Conservation (phyloP, 2,329 filamentous ascomycete species). For the Pseudopyricularia javanii region DNA sequence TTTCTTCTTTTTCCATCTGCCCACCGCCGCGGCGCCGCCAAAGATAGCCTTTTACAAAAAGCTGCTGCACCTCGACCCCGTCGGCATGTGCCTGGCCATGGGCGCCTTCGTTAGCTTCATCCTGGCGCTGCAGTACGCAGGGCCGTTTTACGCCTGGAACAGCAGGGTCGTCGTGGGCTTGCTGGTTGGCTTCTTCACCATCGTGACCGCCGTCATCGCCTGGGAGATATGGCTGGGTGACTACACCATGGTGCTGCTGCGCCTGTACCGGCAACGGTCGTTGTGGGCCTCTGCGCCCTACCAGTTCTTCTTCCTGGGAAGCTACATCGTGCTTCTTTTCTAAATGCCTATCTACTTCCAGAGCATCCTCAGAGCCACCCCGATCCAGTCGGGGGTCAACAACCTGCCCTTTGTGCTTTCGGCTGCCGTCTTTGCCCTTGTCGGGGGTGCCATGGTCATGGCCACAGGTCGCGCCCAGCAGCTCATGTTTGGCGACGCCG, state of each 20-base stretch:
- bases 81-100: constrained; percentile 5
- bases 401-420: constrained; percentile 27
- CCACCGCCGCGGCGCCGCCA: background rate
- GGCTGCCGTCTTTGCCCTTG: constrained; percentile 17
- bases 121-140: constrained; percentile 35
- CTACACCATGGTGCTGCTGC: constrained; percentile 24
- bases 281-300: background rate
- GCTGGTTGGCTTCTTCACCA: constrained; percentile 18
- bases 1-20: constrained; percentile 6
- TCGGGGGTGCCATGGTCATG: constrained; percentile 19
- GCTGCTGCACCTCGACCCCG: constrained; percentile 21
- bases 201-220: background rate
- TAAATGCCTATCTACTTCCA: constrained; percentile 41
- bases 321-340: constrained; percentile 13
- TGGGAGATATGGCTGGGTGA: background rate
- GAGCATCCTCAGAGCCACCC: constrained; percentile 25
- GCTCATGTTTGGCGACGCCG: too few species aligned
- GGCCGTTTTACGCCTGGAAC: constrained; percentile 24
- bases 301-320: too few species aligned
- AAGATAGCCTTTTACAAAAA: too few species aligned
- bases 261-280: constrained; percentile 24
- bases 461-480: constrained; percentile 23
- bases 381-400: constrained; percentile 23
- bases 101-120: constrained; percentile 28
- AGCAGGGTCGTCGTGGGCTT: constrained; percentile 22